Evolutionary conservation across 345 rosid species (phyloP).

Genomic region (Lepidium didymum): DNA sequence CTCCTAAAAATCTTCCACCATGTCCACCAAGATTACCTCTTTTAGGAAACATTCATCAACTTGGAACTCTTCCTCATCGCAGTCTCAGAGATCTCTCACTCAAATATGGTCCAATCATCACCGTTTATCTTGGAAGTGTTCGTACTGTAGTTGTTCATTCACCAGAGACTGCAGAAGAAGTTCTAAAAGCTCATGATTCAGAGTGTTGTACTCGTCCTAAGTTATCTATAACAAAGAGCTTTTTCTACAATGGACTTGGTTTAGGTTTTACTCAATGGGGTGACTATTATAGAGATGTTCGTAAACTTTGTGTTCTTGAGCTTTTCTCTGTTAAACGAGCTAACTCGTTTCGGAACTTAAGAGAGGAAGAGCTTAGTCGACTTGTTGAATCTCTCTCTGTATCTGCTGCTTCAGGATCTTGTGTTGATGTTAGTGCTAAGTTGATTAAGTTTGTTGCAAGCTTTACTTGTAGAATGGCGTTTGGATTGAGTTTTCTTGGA

Average conservation of each 20-base stretch:
- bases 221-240: conserved; percentile 16
- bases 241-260: conserved; percentile 33
- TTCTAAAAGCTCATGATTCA: conserved; percentile 33
- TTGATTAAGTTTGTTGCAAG: conserved; percentile 19
- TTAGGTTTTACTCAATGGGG: conserved; percentile 37
- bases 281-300: conserved; percentile 26
- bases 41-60: conserved; percentile 44
- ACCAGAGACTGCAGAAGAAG: conserved; percentile 37
- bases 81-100: conserved; percentile 32
- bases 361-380: conserved; percentile 35
- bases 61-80: conserved; percentile 39
- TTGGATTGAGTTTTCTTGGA: conserved; percentile 19
- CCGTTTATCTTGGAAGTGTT: conserved; percentile 37
- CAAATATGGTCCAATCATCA: conserved; percentile 46
- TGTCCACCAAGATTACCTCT: conserved; percentile 39
- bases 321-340: conserved; percentile 37
- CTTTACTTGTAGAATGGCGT: conserved; percentile 27
- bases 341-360: conserved; percentile 31
- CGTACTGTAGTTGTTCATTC: conserved; percentile 46
- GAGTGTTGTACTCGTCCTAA: conserved; percentile 38
- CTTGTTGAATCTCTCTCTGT: conserved; percentile 19
- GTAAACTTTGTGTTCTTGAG: conserved; percentile 35
- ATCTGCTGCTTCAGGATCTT: conserved; percentile 15
- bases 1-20: conserved; percentile 27
- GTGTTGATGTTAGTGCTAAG: conserved; percentile 25